Evolutionary conservation across 2,329 filamentous ascomycete species (phyloP).

Genomic region (Dothideomycetes sp.): DNA sequence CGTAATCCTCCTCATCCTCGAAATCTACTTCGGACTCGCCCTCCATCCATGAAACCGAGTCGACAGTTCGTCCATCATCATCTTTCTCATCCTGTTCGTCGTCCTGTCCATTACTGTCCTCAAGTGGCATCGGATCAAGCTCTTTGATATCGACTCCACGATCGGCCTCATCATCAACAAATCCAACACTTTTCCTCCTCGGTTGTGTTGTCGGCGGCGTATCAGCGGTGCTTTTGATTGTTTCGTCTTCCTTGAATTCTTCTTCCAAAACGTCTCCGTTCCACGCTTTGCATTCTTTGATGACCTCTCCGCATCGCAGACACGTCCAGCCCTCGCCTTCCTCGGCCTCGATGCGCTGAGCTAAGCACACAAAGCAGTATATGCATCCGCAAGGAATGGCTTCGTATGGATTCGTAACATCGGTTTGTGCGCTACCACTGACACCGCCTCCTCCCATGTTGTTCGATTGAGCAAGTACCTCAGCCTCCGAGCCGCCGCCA

Average conservation of each 20-base stretch:
- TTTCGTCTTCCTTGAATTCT: constrained; percentile 13
- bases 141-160: constrained; percentile 14
- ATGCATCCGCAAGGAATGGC: constrained; percentile 80
- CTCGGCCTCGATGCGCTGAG: constrained; percentile 78
- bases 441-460: constrained; percentile 58
- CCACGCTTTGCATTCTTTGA: constrained; percentile 86
- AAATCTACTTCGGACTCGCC: constrained; percentile 17
- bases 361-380: constrained; percentile 95
- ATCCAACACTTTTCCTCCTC: constrained; percentile 24
- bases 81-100: constrained; percentile 19
- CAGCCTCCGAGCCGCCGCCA: constrained; percentile 55
- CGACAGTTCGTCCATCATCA: constrained; percentile 17
- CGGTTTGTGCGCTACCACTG: constrained; percentile 78
- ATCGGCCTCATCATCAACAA: constrained; percentile 21
- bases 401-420: constrained; percentile 94
- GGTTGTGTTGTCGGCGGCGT: constrained; percentile 17
- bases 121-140: constrained; percentile 24
- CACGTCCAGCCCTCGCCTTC: constrained; percentile 93
- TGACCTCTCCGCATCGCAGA: constrained; percentile 72
- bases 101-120: constrained; percentile 19
- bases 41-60: constrained; percentile 14
- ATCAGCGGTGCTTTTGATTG: constrained; percentile 7
- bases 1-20: constrained; percentile 16
- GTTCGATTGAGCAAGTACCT: constrained; percentile 55
- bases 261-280: constrained; percentile 68